These are phyloP conservation scores for Phaeosphaeria sp. DNA, from an alignment of 2,329 filamentous ascomycete genomes.

Conservation along the genomic window DNA sequence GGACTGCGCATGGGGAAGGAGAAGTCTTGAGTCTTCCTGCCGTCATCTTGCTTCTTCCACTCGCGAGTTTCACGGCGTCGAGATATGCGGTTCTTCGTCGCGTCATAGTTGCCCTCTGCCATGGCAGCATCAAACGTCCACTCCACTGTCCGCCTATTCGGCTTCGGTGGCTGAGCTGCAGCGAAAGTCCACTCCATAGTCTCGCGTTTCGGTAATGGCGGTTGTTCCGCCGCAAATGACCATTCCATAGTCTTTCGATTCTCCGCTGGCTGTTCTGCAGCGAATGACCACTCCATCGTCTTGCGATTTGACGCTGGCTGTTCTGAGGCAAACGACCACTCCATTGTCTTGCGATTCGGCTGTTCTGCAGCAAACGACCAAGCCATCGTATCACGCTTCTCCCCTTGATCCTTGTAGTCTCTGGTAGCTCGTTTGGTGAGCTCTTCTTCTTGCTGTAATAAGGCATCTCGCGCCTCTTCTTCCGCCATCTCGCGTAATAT, in stretches of 20 bases:
- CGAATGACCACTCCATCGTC: constrained; percentile 63
- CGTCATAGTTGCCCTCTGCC: constrained; percentile 46
- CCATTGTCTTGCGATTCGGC: constrained; percentile 56
- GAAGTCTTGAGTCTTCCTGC: constrained; percentile 45
- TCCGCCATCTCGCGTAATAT: constrained; percentile 53
- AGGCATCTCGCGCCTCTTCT: constrained; percentile 44
- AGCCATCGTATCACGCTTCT: constrained; percentile 20
- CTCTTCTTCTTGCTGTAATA: constrained; percentile 34
- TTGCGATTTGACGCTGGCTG: constrained; percentile 50
- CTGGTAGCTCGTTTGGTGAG: constrained; percentile 52
- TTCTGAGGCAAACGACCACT: constrained; percentile 60
- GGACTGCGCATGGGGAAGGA: constrained; percentile 42
- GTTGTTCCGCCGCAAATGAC: constrained; percentile 53
- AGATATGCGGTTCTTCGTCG: constrained; percentile 38
- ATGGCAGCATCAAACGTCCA: constrained; percentile 58
- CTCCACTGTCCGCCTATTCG: constrained; percentile 54
- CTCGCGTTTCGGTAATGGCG: constrained; percentile 44
- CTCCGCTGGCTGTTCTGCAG: constrained; percentile 31
- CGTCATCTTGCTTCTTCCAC: constrained; percentile 31
- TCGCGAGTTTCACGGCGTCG: constrained; percentile 44
- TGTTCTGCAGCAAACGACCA: constrained; percentile 34
- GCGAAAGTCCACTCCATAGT: constrained; percentile 64
- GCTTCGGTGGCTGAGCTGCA: constrained; percentile 33
- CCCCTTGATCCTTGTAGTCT: constrained; percentile 56
- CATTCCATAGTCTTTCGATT: constrained; percentile 59